A percentile compares a stretch with the other conserved stretches of the same genome.
These are phyloP conservation scores for Fusarium keratoplasticum DNA, from an alignment of 2,329 filamentous ascomycete genomes.

Conservation along the genomic window DNA sequence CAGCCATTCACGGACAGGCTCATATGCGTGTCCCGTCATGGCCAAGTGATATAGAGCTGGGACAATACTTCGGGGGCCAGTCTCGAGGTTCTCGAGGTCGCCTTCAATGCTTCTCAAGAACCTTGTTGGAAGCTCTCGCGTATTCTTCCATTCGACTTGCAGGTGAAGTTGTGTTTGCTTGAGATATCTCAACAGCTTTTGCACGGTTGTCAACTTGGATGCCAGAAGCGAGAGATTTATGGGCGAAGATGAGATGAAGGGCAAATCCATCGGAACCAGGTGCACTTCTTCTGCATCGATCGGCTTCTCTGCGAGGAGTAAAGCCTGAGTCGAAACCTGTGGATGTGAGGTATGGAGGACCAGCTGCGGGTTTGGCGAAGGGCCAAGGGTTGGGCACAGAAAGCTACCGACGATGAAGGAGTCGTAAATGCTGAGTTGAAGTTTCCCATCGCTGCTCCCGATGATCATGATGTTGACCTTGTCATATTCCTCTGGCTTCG, in stretches of 20 bases:
- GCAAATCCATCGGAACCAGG: constrained; percentile 83
- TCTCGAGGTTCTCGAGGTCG: constrained; percentile 71
- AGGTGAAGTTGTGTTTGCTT: constrained; percentile 84
- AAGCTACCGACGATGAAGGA: constrained; percentile 83
- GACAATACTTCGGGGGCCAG: constrained; percentile 71
- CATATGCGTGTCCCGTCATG: constrained; percentile 83
- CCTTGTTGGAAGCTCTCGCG: constrained; percentile 80
- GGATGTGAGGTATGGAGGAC: constrained; percentile 77
- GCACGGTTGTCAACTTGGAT: constrained; percentile 86
- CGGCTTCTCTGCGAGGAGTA: constrained; percentile 66
- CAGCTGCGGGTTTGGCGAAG: constrained; percentile 49
- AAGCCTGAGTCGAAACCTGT: constrained; percentile 78
- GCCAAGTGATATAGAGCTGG: constrained; percentile 86
- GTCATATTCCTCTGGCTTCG: constrained; percentile 73
- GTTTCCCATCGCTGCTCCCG: constrained; percentile 75
- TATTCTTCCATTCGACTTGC: constrained; percentile 83
- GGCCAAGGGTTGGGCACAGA: constrained; percentile 55
- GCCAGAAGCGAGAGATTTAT: constrained; percentile 86
- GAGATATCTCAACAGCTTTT: constrained; percentile 88
- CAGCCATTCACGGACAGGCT: constrained; percentile 85
- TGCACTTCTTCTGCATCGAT: constrained; percentile 52
- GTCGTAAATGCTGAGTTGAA: constrained; percentile 87
- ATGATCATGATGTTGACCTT: constrained; percentile 84
- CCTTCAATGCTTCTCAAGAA: constrained; percentile 84
- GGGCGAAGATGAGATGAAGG: constrained; percentile 81